Percentiles rank a stretch among this genome's conserved stretches.
Conservation (phyloP, 2,329 filamentous ascomycete genomes). For the Aspergillus carbonarius region DNA sequence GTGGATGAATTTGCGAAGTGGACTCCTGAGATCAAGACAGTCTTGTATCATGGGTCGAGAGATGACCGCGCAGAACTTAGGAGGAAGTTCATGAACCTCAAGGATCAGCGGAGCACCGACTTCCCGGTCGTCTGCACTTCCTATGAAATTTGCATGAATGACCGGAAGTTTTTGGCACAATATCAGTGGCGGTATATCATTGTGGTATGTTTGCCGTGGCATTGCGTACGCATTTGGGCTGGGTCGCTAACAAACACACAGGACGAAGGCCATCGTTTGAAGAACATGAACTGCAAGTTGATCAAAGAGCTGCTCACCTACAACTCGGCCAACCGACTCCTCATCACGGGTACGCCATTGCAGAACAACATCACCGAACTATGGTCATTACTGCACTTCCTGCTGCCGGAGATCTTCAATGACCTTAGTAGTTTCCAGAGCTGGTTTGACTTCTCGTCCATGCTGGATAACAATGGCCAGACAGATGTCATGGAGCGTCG, state of each 20-base stretch:
- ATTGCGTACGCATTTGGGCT: neutral
- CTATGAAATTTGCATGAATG: slow-evolving; percentile 93
- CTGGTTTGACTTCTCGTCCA: slow-evolving; percentile 95
- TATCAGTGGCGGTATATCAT: slow-evolving; percentile 98
- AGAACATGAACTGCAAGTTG: slow-evolving; percentile 90
- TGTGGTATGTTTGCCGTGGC: slow-evolving; percentile 56
- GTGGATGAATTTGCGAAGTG: slow-evolving; percentile 89
- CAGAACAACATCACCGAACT: slow-evolving; percentile 95
- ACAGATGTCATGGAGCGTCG: slow-evolving; percentile 76
- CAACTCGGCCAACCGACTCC: slow-evolving; percentile 80
- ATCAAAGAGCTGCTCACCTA: slow-evolving; percentile 88
- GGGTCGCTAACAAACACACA: slow-evolving; percentile 33
- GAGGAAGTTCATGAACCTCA: slow-evolving; percentile 64
- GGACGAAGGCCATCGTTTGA: slow-evolving; percentile 96
- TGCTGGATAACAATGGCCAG: slow-evolving; percentile 78
- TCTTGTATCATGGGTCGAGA: slow-evolving; percentile 87
- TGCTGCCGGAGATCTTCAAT: slow-evolving; percentile 89
- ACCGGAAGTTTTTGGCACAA: slow-evolving; percentile 74
- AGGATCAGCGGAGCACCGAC: slow-evolving; percentile 64
- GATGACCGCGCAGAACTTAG: slow-evolving; percentile 75
- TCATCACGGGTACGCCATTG: slow-evolving; percentile 92
- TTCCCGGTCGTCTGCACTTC: slow-evolving; percentile 94
- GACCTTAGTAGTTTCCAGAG: slow-evolving; percentile 89
- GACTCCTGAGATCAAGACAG: slow-evolving; percentile 82
- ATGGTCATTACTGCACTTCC: slow-evolving; percentile 92